Conservation (phyloP, 2,329 filamentous ascomycete genomes). For the Colletotrichum destructivum region DNA sequence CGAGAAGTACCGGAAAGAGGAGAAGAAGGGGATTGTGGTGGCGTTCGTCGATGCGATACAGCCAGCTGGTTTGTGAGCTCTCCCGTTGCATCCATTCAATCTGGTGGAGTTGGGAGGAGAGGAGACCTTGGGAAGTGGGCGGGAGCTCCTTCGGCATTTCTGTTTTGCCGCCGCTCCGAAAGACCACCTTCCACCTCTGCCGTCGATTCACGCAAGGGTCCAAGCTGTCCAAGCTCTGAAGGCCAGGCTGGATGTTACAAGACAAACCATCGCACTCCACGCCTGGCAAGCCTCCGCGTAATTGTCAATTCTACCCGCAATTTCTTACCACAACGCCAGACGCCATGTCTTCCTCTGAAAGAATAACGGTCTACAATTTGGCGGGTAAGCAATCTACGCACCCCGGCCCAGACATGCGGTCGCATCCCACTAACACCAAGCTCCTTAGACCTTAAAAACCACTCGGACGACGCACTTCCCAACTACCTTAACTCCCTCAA, state of each 20-base stretch:
- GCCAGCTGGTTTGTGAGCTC: conserved; percentile 22
- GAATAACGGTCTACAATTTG: conserved; percentile 78
- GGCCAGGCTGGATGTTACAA: conserved; percentile 43
- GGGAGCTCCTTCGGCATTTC: conserved; percentile 40
- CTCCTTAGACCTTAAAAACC: conserved; percentile 90
- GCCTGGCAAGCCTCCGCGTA: not conserved
- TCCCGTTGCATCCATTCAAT: conserved; percentile 16
- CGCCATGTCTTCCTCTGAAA: conserved; percentile 64
- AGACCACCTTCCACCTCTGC: conserved; percentile 45
- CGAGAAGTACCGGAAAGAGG: conserved; percentile 1
- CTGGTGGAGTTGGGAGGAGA: conserved; percentile 3
- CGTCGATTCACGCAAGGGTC: conserved; percentile 33
- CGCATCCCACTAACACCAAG: conserved; percentile 39
- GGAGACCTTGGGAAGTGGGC: not conserved
- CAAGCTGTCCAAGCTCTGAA: conserved; percentile 37
- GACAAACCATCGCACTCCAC: conserved; percentile 30
- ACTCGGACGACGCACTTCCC: conserved; percentile 92
- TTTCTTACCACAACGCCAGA: not conserved
- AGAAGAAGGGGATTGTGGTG: not conserved
- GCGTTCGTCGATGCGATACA: conserved; percentile 22
- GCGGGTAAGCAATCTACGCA: conserved; percentile 62
- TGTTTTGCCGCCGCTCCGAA: conserved; percentile 42
- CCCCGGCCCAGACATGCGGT: conserved; percentile 7
- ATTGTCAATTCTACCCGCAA: not conserved
- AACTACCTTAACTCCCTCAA: conserved; percentile 92